A percentile compares a stretch with the other conserved stretches of the same genome.
Evolutionary conservation across 1,284 basidiomycete species (phyloP).

Genomic region (Neolentinus lepideus): DNA sequence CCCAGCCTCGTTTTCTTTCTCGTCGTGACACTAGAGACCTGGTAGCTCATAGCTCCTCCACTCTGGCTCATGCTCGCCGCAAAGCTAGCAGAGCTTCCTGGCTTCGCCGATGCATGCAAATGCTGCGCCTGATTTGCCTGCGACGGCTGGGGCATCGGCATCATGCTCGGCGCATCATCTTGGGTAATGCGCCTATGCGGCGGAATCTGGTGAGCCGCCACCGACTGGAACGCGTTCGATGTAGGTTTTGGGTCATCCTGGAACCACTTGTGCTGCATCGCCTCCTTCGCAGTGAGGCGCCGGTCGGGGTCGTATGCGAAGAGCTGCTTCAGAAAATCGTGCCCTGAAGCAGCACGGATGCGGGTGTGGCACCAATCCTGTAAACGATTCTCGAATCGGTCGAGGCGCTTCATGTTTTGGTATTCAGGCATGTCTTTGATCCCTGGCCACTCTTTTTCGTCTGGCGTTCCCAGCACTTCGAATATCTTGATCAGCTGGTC

Average conservation of each 20-base stretch:
- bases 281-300: conserved; percentile 78
- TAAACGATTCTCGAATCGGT: conserved; percentile 64
- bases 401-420: conserved; percentile 74
- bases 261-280: conserved; percentile 80
- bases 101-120: conserved; percentile 30
- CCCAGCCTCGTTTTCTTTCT: conserved; percentile 40
- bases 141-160: conserved; percentile 39
- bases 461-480: conserved; percentile 88
- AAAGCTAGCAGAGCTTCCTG: conserved; percentile 34
- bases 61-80: conserved; percentile 40
- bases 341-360: conserved; percentile 55
- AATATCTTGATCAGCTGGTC: conserved; percentile 95
- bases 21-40: conserved; percentile 22
- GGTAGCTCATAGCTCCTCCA: conserved; percentile 25
- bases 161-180: conserved; percentile 75
- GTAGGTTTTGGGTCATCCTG: conserved; percentile 71
- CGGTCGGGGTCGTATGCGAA: conserved; percentile 90
- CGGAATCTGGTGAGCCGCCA: conserved; percentile 51
- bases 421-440: conserved; percentile 88
- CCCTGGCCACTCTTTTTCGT: conserved; percentile 84
- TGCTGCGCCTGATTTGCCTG: conserved; percentile 31
- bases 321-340: conserved; percentile 78
- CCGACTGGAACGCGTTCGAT: conserved; percentile 57
- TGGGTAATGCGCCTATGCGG: conserved; percentile 70
- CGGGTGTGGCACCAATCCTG: conserved; percentile 74